phyloP scores from a whole-genome alignment of 2,329 filamentous ascomycete species.

The Monilinia aucupariae region DNA sequence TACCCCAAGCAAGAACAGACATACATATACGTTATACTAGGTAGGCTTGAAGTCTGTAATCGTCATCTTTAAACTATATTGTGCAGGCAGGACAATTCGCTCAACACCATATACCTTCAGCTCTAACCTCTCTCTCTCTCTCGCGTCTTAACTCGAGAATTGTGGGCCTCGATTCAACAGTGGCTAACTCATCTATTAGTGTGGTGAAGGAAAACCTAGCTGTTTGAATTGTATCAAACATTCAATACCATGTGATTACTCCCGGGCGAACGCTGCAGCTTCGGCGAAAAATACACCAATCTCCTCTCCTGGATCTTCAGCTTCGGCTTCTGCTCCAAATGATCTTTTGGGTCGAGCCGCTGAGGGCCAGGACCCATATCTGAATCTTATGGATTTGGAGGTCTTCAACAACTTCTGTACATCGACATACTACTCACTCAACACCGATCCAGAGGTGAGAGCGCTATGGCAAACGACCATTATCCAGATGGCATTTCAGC shows the following conservation, averaged over 20 bases:
- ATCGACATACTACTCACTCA: constrained; percentile 43
- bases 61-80: background rate
- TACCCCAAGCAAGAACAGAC: background rate
- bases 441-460: constrained; percentile 37
- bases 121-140: background rate
- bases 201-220: constrained; percentile 18
- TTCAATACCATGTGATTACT: constrained; percentile 16
- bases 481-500: constrained; percentile 40
- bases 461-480: constrained; percentile 42
- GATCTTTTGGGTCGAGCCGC: background rate
- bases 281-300: background rate
- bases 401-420: constrained; percentile 47
- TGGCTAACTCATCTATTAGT: constrained; percentile 20
- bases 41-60: background rate
- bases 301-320: background rate
- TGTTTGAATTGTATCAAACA: constrained; percentile 20
- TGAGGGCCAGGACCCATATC: background rate
- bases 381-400: constrained; percentile 38
- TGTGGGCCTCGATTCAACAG: background rate
- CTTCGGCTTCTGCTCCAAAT: background rate
- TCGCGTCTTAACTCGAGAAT: too few relatives aligned
- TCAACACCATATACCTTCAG: background rate
- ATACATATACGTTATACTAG: background rate
- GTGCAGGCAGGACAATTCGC: background rate
- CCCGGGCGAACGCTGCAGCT: background rate